A percentile compares a stretch with the other conserved stretches of the same genome.
phyloP scores from a whole-genome alignment of 306 rosid species.

The Castanea crenata region DNA sequence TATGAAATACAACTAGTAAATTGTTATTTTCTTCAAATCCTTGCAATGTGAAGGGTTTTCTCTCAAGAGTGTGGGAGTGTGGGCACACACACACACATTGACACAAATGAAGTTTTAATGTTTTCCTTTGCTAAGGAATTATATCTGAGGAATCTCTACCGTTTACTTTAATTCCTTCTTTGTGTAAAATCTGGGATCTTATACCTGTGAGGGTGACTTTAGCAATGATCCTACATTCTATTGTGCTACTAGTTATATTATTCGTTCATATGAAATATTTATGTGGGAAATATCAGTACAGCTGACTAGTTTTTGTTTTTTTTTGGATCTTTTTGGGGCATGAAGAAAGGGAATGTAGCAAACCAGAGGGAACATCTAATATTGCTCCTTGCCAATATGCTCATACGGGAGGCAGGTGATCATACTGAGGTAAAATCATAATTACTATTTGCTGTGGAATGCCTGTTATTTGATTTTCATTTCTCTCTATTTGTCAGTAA shows the following conservation, averaged over 20 bases:
- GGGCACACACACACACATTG: not conserved
- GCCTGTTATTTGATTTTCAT: not conserved
- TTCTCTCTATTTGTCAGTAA: slow-evolving; percentile 2
- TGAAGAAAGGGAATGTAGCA: slow-evolving; percentile 95
- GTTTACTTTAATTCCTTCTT: not conserved
- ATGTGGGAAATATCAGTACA: slow-evolving; percentile 4
- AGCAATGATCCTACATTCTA: not conserved
- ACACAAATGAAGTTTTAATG: not conserved
- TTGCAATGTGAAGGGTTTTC: not conserved
- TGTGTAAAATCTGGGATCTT: not conserved
- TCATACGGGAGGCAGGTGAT: slow-evolving; percentile 38
- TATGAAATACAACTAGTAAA: not conserved
- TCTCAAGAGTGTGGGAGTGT: not conserved
- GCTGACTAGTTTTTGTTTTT: slow-evolving; percentile 15
- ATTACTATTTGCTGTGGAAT: slow-evolving; percentile 2
- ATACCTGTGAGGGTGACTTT: not conserved
- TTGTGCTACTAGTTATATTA: not conserved
- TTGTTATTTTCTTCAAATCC: not conserved
- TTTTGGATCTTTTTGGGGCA: slow-evolving; percentile 29
- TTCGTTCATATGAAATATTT: not conserved
- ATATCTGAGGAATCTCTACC: not conserved
- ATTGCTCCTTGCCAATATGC: slow-evolving; percentile 85
- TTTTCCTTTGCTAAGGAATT: not conserved
- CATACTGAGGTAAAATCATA: slow-evolving; percentile 38
- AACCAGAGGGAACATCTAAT: slow-evolving; percentile 97